Conservation (phyloP, 345 rosid species). For the Murraya paniculata region DNA sequence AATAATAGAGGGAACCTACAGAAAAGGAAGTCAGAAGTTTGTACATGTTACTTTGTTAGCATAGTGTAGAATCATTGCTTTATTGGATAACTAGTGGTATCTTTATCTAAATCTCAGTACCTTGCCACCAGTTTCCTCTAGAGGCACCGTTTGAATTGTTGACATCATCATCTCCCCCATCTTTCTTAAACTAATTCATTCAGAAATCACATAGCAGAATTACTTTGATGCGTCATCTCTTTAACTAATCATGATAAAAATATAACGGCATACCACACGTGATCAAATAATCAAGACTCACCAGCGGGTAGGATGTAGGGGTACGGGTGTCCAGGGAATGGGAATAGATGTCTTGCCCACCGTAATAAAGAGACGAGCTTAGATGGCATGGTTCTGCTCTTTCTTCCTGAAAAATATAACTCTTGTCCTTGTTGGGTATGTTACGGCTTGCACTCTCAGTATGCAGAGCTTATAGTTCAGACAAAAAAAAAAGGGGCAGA, state of each 20-base stretch:
- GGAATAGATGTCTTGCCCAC: slow-evolving; percentile 76
- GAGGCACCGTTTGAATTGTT: slow-evolving; percentile 57
- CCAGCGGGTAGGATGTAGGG: slow-evolving; percentile 41
- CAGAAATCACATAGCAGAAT: not conserved
- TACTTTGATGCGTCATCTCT: not conserved
- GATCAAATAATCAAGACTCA: slow-evolving; percentile 33
- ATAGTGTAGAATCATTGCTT: slow-evolving; percentile 4
- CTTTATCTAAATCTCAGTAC: slow-evolving; percentile 25
- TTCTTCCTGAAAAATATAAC: slow-evolving; percentile 40
- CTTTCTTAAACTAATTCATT: slow-evolving; percentile 51
- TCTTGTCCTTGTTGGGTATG: slow-evolving; percentile 35
- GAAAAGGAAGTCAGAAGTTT: slow-evolving; percentile 2
- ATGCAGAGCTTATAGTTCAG: slow-evolving; percentile 26
- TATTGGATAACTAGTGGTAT: not conserved
- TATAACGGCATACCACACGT: not conserved
- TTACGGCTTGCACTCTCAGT: slow-evolving; percentile 30
- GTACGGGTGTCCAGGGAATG: slow-evolving; percentile 32
- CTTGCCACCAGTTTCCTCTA: slow-evolving; percentile 98
- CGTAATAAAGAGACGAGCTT: slow-evolving; percentile 84
- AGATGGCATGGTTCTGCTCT: slow-evolving; percentile 61
- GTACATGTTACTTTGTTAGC: not conserved
- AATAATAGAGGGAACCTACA: slow-evolving; percentile 86
- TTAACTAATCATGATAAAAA: not conserved
- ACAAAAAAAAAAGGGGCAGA: not conserved
- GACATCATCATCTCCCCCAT: slow-evolving; percentile 53